phyloP scores from a whole-genome alignment of 73 alveolate genomes.

The Symbiodinium pilosum region DNA sequence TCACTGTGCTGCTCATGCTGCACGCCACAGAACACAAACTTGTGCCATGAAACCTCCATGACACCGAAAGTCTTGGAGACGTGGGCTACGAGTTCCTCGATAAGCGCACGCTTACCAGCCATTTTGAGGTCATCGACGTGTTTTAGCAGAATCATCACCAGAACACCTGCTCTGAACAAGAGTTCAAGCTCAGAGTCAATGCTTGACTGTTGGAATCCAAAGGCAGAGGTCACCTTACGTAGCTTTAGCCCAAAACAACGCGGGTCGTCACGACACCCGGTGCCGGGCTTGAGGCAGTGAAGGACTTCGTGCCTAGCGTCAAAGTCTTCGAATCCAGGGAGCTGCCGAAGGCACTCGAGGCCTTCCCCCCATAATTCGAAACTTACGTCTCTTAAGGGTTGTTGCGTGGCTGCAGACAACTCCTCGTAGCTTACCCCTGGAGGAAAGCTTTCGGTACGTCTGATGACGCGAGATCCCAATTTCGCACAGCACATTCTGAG shows the following conservation, averaged over 20 bases:
- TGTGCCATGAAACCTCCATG: neutral
- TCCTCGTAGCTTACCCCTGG: slow-evolving; percentile 28
- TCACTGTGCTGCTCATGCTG: neutral
- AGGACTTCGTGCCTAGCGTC: neutral
- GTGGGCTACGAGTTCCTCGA: neutral
- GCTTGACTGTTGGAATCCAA: neutral
- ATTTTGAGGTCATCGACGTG: slow-evolving; percentile 45
- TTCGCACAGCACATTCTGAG: neutral
- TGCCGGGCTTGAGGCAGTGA: slow-evolving; percentile 15
- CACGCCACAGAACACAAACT: neutral
- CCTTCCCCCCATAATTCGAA: neutral
- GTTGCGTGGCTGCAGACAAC: neutral
- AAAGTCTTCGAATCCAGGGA: slow-evolving; percentile 1
- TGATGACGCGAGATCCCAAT: neutral
- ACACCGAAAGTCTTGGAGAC: neutral
- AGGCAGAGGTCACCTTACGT: neutral
- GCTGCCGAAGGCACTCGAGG: neutral
- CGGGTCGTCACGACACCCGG: slow-evolving; percentile 56
- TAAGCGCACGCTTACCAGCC: neutral
- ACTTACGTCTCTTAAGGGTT: neutral
- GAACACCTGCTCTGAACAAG: neutral
- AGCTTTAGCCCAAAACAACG: neutral
- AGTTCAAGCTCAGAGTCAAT: slow-evolving; percentile 15
- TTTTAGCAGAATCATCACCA: neutral
- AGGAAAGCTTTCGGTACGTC: slow-evolving; percentile 18